Evolutionary conservation across 441 rosid genomes (phyloP).

Genomic region (Populus trichocarpa): DNA sequence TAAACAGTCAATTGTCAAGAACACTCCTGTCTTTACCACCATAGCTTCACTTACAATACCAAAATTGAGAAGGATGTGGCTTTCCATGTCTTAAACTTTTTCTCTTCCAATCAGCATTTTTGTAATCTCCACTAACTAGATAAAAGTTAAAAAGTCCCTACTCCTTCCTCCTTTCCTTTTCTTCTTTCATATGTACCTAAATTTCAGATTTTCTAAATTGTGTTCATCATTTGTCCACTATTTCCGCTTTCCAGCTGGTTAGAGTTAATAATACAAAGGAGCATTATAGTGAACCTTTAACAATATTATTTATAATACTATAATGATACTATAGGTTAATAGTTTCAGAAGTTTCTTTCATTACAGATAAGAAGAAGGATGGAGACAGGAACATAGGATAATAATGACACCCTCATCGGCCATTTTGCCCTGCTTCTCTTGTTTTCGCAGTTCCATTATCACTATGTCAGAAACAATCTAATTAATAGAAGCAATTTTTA

Average conservation of each 20-base stretch:
- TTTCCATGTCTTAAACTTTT: neutral
- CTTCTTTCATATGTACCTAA: neutral
- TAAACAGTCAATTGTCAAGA: neutral
- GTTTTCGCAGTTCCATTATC: neutral
- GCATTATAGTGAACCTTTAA: conserved; percentile 7
- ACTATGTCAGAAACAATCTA: neutral
- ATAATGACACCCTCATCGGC: conserved; percentile 8
- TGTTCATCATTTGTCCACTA: neutral
- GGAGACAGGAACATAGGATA: conserved; percentile 9
- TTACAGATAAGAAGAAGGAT: conserved; percentile 10
- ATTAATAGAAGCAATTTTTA: neutral
- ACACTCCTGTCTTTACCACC: neutral
- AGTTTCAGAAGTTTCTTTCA: conserved; percentile 17
- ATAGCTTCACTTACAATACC: neutral
- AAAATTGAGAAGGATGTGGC: neutral
- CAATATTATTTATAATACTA: conserved; percentile 4
- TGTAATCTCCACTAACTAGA: neutral
- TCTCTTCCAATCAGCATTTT: neutral
- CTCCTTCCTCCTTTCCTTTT: neutral
- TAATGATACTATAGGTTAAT: neutral
- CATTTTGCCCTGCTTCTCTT: conserved; percentile 2
- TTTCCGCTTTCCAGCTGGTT: neutral
- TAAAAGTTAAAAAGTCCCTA: neutral
- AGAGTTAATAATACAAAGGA: conserved; percentile 14
- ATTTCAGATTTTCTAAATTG: neutral